phyloP scores from a whole-genome alignment of 2,329 filamentous ascomycete species.

The Arthrobotrys entomopaga region DNA sequence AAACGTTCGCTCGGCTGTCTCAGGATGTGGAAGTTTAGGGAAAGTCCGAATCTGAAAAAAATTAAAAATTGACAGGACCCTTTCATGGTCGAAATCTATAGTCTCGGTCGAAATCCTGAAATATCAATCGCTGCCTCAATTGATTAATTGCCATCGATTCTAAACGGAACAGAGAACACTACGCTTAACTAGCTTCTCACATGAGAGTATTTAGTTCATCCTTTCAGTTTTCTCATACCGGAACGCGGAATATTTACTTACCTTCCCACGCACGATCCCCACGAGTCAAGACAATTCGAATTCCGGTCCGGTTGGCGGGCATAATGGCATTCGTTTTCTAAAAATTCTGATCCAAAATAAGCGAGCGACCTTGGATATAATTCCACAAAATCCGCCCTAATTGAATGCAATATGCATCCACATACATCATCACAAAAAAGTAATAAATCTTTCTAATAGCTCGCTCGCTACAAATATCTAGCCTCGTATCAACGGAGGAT shows the following conservation, averaged over 20 bases:
- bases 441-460: neutral
- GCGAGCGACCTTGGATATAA: neutral
- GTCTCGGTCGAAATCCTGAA: too few species aligned
- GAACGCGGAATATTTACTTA: too few species aligned
- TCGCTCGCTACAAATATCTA: too few species aligned
- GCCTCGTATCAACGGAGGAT: slow-evolving; percentile 21
- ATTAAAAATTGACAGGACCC: slow-evolving; percentile 30
- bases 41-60: slow-evolving; percentile 18
- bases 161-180: too few species aligned
- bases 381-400: neutral
- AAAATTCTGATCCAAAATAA: neutral
- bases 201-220: too few species aligned
- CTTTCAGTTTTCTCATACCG: too few species aligned
- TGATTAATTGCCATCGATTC: neutral
- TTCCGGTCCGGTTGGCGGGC: too few species aligned
- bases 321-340: neutral
- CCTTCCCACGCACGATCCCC: too few species aligned
- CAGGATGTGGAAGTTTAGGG: slow-evolving; percentile 28
- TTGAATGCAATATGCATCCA: neutral
- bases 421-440: neutral
- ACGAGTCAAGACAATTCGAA: too few species aligned
- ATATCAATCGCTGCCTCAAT: neutral
- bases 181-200: too few species aligned
- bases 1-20: slow-evolving; percentile 28
- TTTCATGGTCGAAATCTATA: neutral